These are phyloP conservation scores for Dimocarpus longan DNA, from an alignment of 345 rosid genomes.

Conservation along the genomic window DNA sequence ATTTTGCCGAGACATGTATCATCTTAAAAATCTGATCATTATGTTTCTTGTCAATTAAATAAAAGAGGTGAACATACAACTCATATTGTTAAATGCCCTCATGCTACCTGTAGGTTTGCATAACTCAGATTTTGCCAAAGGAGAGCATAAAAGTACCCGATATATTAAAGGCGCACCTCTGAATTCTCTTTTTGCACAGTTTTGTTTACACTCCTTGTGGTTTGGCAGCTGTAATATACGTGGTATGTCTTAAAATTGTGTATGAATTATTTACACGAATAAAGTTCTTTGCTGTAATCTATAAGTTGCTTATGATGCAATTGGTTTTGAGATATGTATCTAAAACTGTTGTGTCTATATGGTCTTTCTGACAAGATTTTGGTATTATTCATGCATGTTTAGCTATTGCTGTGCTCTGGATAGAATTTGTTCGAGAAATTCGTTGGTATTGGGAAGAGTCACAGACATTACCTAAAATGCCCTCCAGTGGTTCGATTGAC, in stretches of 20 bases:
- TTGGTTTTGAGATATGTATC: background rate
- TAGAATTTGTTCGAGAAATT: constrained; percentile 94
- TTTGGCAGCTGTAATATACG: constrained; percentile 90
- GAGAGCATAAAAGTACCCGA: constrained; percentile 72
- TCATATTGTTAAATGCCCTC: constrained; percentile 12
- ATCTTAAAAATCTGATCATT: background rate
- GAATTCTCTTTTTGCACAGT: constrained; percentile 81
- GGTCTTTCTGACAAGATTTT: constrained; percentile 16
- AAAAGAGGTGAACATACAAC: background rate
- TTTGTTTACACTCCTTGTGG: constrained; percentile 87
- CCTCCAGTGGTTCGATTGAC: constrained; percentile 65
- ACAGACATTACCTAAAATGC: constrained; percentile 80
- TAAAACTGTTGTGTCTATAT: background rate
- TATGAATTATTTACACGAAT: background rate
- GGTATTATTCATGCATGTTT: constrained; percentile 24
- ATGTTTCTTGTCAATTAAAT: background rate
- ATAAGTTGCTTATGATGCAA: background rate
- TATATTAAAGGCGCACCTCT: constrained; percentile 85
- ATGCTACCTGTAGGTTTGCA: constrained; percentile 50
- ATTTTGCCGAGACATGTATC: background rate
- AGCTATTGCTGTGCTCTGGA: constrained; percentile 94
- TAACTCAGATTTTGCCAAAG: constrained; percentile 51
- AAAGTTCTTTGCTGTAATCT: background rate
- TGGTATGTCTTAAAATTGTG: constrained; percentile 53
- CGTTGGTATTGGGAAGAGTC: constrained; percentile 99